Evolutionary conservation across 1,284 basidiomycete species (phyloP), one percentile per base, ranked within the genome.

Genomic region (Cystobasidium pallidum): DNA sequence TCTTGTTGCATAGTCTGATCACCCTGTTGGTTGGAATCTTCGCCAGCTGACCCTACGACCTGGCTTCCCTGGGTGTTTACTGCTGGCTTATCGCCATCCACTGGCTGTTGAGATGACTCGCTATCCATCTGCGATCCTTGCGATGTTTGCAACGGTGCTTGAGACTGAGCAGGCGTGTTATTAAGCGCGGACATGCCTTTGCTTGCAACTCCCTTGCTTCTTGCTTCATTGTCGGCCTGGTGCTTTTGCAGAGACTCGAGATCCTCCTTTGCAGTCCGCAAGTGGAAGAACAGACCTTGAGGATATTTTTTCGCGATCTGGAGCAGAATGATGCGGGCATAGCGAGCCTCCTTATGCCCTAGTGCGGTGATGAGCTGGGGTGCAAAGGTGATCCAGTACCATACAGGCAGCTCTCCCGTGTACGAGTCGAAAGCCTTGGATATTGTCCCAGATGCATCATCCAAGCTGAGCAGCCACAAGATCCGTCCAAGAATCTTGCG

Each of bases 371-470:
- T 88, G n/a, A 99, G 86, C 79, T 99, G 96, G 17, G 96, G 96
- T 62, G 98, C 94, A 70, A 98, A 86, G 0, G 94, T 91, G 78
- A 99, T 96, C 96, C 96, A 99, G 82, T 94, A 97, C 96, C 96
- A 99, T 77, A 91, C 91, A 13, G 94, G 94, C 7, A 91, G 88
- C 78, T 99, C 96, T 73, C 96, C 96, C 81, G 94, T 95, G 84
- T 96, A 98, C 47, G 88, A 90, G 62, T 99, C 95, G 79, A 99
- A 99, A 0, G 93, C 91, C 74, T 89, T 88, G 28, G 91, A 89
- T 70, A 98, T 90, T 0, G 88, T 88, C 61, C 83, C 84, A 32
- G 84, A 84, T 28, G 82, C 84, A 77, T 99, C 95, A 80, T 99
- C 96, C 43, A 97, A 85, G 78, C 92, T 93, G 55, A 99, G 85